Conservation (phyloP, 495 filamentous ascomycete genomes). For the Gamarada debralockiae region DNA sequence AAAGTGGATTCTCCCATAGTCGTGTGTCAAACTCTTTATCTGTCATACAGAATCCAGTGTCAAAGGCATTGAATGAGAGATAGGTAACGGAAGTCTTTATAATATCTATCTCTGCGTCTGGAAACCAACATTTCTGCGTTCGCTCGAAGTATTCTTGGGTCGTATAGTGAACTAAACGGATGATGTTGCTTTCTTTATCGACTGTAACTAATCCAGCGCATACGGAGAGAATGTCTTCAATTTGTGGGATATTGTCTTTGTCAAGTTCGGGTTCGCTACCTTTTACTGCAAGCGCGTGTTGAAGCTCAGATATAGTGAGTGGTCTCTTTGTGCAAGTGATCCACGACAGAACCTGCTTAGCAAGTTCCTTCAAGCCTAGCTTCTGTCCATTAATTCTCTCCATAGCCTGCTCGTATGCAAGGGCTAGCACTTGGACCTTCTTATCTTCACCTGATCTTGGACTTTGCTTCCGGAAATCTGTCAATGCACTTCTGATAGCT, state of each 20-base stretch:
- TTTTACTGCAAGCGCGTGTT: constrained; percentile 2
- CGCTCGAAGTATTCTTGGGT: constrained; percentile 47
- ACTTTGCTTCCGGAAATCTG: constrained; percentile 1
- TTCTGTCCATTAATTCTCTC: constrained; percentile 2
- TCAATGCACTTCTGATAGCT: not conserved
- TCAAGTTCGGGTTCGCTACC: constrained; percentile 21
- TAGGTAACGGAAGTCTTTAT: constrained; percentile 37
- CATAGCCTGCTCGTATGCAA: not conserved
- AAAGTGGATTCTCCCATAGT: not conserved
- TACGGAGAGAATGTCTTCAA: constrained; percentile 27
- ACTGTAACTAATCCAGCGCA: constrained; percentile 51
- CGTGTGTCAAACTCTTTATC: constrained; percentile 29
- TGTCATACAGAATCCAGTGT: constrained; percentile 1
- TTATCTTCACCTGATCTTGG: constrained; percentile 2
- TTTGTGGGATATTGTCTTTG: too few species aligned
- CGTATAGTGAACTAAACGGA: constrained; percentile 53
- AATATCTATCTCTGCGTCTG: constrained; percentile 31
- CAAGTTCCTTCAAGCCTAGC: constrained; percentile 3
- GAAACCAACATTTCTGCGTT: constrained; percentile 30
- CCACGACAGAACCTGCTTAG: too few species aligned
- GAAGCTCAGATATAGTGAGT: constrained; percentile 3
- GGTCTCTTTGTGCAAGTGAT: not conserved
- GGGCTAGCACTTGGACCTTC: constrained; percentile 1
- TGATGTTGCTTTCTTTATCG: constrained; percentile 38
- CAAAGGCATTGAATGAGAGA: constrained; percentile 25